Evolutionary conservation across 2,329 filamentous ascomycete species (phyloP).

Genomic region (Colletotrichum coccodes): DNA sequence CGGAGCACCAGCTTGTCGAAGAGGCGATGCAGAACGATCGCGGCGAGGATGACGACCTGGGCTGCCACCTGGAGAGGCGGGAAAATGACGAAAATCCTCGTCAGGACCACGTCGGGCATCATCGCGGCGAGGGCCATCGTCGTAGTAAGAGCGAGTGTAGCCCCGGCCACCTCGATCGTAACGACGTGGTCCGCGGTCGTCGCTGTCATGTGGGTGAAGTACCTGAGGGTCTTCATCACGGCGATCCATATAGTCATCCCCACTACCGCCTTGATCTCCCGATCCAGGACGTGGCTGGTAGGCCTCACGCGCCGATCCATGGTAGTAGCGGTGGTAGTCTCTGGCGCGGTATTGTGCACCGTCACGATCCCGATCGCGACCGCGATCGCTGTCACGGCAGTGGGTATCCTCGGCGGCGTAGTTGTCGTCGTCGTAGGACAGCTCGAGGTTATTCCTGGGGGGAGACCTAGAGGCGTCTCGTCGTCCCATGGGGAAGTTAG

Average conservation of each 20-base stretch:
- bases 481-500: slow-evolving; percentile 58
- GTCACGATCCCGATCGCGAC: slow-evolving; percentile 29
- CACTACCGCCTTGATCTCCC: slow-evolving; percentile 39
- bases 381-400: slow-evolving; percentile 40
- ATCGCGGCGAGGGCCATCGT: slow-evolving; percentile 31
- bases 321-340: slow-evolving; percentile 35
- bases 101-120: slow-evolving; percentile 31
- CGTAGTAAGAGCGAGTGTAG: slow-evolving; percentile 30
- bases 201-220: slow-evolving; percentile 44
- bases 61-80: slow-evolving; percentile 30
- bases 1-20: slow-evolving; percentile 51
- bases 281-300: slow-evolving; percentile 33
- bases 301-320: slow-evolving; percentile 37
- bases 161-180: slow-evolving; percentile 31
- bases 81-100: slow-evolving; percentile 31
- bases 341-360: slow-evolving; percentile 13
- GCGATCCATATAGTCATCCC: slow-evolving; percentile 42
- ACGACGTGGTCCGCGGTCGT: slow-evolving; percentile 40
- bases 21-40: slow-evolving; percentile 38
- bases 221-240: slow-evolving; percentile 47
- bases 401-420: slow-evolving; percentile 37
- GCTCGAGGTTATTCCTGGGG: slow-evolving; percentile 45
- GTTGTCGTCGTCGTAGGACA: slow-evolving; percentile 45
- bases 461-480: slow-evolving; percentile 57
- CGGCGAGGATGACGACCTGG: slow-evolving; percentile 31